phyloP scores from a whole-genome alignment of 164 flowering plant species.

The Brasenia schreberi region DNA sequence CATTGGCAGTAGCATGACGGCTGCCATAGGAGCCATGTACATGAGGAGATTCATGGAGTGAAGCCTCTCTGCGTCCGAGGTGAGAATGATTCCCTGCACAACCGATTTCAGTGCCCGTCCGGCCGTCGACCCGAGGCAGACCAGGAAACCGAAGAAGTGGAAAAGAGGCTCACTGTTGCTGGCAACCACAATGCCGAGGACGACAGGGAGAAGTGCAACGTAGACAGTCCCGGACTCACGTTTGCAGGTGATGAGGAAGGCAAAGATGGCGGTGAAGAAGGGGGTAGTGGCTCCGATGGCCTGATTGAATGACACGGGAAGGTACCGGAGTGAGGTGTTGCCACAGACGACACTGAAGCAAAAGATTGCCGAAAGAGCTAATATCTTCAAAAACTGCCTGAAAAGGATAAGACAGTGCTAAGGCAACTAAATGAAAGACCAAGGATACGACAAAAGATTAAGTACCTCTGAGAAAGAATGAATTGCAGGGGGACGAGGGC shows the following conservation, averaged over 20 bases:
- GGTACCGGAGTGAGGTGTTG: constrained; percentile 68
- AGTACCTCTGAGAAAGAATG: constrained; percentile 27
- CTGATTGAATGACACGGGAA: constrained; percentile 86
- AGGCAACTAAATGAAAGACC: too few species aligned
- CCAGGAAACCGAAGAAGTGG: constrained; percentile 66
- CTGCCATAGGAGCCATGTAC: constrained; percentile 98
- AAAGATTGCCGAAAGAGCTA: constrained; percentile 52
- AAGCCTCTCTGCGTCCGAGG: constrained; percentile 66
- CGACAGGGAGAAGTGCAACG: constrained; percentile 70
- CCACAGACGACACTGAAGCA: constrained; percentile 94
- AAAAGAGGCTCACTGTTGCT: constrained; percentile 86
- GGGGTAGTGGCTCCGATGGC: constrained; percentile 96
- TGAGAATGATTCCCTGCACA: constrained; percentile 67
- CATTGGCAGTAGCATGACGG: constrained; percentile 56
- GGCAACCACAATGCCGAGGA: constrained; percentile 71
- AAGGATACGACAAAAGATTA: too few species aligned
- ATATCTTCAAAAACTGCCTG: constrained; percentile 63
- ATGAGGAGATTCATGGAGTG: constrained; percentile 87
- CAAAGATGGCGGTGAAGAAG: constrained; percentile 87
- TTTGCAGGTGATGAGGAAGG: constrained; percentile 69
- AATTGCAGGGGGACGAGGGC: constrained; percentile 62
- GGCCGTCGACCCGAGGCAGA: constrained; percentile 77
- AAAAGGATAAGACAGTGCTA: too few species aligned
- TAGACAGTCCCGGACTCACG: constrained; percentile 67
- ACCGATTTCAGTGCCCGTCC: constrained; percentile 87